These are phyloP conservation scores for Euryodendron excelsum DNA, from an alignment of 148 eudicot species.

Conservation along the genomic window DNA sequence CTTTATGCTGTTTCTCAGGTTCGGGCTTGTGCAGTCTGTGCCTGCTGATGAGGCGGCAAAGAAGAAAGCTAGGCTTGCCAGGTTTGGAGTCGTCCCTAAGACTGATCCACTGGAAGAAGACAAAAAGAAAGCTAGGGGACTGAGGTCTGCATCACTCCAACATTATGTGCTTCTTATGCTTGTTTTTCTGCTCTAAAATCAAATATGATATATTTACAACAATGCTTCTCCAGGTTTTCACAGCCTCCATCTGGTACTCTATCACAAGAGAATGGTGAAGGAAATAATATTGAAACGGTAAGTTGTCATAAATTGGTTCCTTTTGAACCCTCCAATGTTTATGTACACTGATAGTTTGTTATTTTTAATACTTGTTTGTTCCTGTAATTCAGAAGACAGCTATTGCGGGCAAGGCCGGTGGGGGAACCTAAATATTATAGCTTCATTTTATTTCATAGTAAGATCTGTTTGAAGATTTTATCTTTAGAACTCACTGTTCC, in stretches of 20 bases:
- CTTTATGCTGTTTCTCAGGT: slow-evolving; percentile 42
- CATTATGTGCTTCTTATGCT: not conserved
- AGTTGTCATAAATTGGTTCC: slow-evolving; percentile 8
- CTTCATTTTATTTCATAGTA: slow-evolving; percentile 17
- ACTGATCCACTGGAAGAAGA: slow-evolving; percentile 67
- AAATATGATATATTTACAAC: slow-evolving; percentile 6
- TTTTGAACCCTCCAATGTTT: not conserved
- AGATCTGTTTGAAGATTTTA: slow-evolving; percentile 9
- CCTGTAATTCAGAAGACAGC: slow-evolving; percentile 38
- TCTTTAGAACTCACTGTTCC: not conserved
- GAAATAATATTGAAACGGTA: slow-evolving; percentile 44
- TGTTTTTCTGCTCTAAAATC: not conserved
- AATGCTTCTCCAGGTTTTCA: slow-evolving; percentile 53
- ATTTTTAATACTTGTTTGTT: not conserved
- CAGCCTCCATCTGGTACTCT: slow-evolving; percentile 33
- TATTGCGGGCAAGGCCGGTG: slow-evolving; percentile 39
- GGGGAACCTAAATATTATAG: slow-evolving; percentile 36
- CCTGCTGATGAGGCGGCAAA: slow-evolving; percentile 67
- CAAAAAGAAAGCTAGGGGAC: slow-evolving; percentile 88
- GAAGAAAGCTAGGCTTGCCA: slow-evolving; percentile 81
- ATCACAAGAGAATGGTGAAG: slow-evolving; percentile 40
- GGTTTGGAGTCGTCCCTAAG: slow-evolving; percentile 55
- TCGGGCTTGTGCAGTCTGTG: slow-evolving; percentile 51
- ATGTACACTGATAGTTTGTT: not conserved
- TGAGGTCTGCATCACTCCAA: slow-evolving; percentile 44